Conservation (phyloP, 73 alveolate species). For the Paramecium primaurelia region DNA sequence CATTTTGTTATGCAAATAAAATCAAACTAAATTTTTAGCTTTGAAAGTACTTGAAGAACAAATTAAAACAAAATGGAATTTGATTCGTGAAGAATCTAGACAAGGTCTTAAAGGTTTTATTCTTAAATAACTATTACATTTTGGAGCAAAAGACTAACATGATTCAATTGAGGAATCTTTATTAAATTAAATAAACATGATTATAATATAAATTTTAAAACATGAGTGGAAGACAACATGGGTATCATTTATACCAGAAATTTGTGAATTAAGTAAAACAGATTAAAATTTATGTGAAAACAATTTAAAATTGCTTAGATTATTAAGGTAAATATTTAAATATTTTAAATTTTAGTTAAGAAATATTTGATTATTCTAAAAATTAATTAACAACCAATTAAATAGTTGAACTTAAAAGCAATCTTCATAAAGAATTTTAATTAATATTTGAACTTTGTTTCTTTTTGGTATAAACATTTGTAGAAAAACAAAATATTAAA, state of each 20-base stretch:
- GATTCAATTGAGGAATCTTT: conserved; percentile 28
- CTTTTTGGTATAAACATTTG: conserved; percentile 69
- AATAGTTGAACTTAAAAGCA: conserved; percentile 79
- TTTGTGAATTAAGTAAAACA: conserved; percentile 36
- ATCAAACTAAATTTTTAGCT: conserved; percentile 23
- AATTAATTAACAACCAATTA: conserved; percentile 75
- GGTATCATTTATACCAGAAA: conserved; percentile 26
- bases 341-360: conserved; percentile 80
- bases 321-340: conserved; percentile 12
- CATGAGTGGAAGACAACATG: conserved; percentile 64
- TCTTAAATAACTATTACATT: conserved; percentile 11
- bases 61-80: background rate
- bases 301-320: conserved; percentile 3
- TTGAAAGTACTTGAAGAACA: background rate
- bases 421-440: conserved; percentile 85
- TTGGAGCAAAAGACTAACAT: background rate
- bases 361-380: conserved; percentile 91
- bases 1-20: background rate
- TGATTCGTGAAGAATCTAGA: conserved; percentile 8
- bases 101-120: background rate
- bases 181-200: background rate
- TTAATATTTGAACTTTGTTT: conserved; percentile 86
- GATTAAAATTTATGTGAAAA: conserved; percentile 33
- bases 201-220: conserved; percentile 67
- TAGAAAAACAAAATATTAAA: background rate